Conservation (phyloP, 1,284 basidiomycete genomes). For the Rhodotorula sp. region DNA sequence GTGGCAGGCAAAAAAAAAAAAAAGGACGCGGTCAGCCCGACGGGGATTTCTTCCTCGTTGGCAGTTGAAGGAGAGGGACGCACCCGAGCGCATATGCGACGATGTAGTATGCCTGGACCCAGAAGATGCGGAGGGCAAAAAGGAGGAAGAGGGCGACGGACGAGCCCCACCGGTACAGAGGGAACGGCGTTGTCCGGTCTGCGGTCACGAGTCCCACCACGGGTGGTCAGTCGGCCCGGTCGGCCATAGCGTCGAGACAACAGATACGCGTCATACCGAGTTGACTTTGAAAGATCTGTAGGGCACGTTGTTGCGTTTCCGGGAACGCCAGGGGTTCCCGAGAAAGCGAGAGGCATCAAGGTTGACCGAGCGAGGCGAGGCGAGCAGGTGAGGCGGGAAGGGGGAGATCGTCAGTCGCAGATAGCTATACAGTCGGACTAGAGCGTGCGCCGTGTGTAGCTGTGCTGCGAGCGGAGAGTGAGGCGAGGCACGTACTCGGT, state of each 20-base stretch:
- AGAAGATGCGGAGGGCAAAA: constrained; percentile 82
- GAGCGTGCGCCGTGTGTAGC: not conserved
- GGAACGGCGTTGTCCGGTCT: constrained; percentile 88
- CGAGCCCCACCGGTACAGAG: constrained; percentile 81
- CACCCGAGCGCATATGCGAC: constrained; percentile 47
- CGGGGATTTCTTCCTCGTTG: not conserved
- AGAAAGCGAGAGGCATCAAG: too few species aligned
- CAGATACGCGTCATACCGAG: not conserved
- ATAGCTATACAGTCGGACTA: not conserved
- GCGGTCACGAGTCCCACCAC: not conserved
- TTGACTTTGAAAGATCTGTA: not conserved
- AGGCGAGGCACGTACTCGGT: constrained; percentile 14
- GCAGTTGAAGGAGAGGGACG: not conserved
- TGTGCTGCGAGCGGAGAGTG: not conserved
- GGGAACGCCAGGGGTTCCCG: too few species aligned
- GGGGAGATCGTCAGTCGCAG: not conserved
- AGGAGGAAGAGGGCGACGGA: constrained; percentile 70
- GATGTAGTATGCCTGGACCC: constrained; percentile 65
- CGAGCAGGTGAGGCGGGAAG: too few species aligned
- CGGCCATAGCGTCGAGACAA: too few species aligned
- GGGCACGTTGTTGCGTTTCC: not conserved
- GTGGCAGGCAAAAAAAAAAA: not conserved
- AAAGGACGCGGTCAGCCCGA: too few species aligned
- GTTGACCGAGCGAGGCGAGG: too few species aligned
- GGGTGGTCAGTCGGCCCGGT: not conserved